Evolutionary conservation across 2,329 filamentous ascomycete genomes (phyloP).

Genomic region (Balansia obtecta): DNA sequence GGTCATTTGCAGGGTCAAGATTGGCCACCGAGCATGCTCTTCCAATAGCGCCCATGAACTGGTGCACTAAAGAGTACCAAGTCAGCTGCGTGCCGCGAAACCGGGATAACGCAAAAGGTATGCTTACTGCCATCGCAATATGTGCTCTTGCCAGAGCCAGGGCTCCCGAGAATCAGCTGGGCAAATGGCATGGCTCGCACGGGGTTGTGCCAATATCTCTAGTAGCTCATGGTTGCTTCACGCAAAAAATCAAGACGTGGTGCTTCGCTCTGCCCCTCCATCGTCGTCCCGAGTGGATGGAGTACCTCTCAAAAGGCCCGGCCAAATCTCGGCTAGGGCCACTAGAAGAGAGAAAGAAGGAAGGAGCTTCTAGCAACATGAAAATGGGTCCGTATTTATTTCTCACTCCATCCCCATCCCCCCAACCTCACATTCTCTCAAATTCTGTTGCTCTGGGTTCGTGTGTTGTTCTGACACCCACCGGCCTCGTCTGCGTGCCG

Average conservation of each 20-base stretch:
- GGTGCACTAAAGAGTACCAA: conserved; percentile 54
- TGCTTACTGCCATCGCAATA: conserved; percentile 88
- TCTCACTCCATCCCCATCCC: conserved; percentile 6
- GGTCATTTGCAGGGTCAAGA: conserved; percentile 92
- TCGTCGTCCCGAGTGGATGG: neutral
- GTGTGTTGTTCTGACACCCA: conserved; percentile 4
- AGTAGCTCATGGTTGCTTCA: neutral
- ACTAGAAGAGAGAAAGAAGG: neutral
- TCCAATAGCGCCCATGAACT: conserved; percentile 92
- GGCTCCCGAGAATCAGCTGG: conserved; percentile 85
- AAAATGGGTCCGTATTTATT: conserved; percentile 7
- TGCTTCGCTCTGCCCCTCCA: conserved; percentile 3
- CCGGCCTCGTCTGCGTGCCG: conserved; percentile 13
- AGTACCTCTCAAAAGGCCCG: neutral
- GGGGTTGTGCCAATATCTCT: neutral
- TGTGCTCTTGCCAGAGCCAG: conserved; percentile 90
- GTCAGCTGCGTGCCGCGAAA: neutral
- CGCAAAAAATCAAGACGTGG: neutral
- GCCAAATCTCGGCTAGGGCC: neutral
- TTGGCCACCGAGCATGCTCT: conserved; percentile 93
- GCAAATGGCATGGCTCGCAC: conserved; percentile 42
- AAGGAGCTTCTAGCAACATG: conserved; percentile 2
- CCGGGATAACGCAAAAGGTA: neutral
- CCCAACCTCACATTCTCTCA: conserved; percentile 2
- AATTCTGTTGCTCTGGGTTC: conserved; percentile 2